A percentile compares a stretch with the other conserved stretches of the same genome.
Conservation (phyloP, 176 grass and related monocot species). For the Chloris gayana region DNA sequence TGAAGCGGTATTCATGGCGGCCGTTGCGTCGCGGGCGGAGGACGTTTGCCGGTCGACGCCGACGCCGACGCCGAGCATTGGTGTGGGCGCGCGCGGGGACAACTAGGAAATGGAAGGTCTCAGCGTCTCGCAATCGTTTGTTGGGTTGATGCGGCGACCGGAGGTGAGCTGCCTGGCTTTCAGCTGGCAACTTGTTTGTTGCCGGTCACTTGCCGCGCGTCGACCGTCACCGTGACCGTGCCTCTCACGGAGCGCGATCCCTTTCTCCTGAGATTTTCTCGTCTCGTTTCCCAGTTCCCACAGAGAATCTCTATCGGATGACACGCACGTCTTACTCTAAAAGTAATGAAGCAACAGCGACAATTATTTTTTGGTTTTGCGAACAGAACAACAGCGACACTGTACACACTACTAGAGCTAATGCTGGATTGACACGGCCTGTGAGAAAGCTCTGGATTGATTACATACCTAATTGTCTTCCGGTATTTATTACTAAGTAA, state of each 20-base stretch:
- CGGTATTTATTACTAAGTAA: neutral
- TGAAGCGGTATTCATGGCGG: conserved; percentile 40
- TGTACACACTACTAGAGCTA: too few relatives aligned
- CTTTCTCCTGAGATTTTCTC: neutral
- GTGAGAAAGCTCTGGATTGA: neutral
- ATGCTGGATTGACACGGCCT: neutral
- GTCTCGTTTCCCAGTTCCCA: too few relatives aligned
- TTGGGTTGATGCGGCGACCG: conserved; percentile 1
- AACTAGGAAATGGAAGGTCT: too few relatives aligned
- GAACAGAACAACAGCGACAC: too few relatives aligned
- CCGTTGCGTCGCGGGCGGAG: neutral
- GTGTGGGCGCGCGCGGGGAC: neutral
- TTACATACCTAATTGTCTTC: too few relatives aligned
- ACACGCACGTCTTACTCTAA: too few relatives aligned
- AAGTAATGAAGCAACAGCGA: too few relatives aligned
- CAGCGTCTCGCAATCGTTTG: neutral
- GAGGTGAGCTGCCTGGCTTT: neutral
- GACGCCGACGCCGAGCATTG: neutral
- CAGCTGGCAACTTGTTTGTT: neutral
- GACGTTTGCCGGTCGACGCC: neutral
- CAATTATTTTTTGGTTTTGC: too few relatives aligned
- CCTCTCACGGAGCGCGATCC: neutral
- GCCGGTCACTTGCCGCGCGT: conserved; percentile 10
- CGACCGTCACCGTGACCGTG: conserved; percentile 20
- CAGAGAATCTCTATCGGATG: too few relatives aligned